phyloP scores from a whole-genome alignment of 148 eudicot species.

The Chenopodium quinoa region DNA sequence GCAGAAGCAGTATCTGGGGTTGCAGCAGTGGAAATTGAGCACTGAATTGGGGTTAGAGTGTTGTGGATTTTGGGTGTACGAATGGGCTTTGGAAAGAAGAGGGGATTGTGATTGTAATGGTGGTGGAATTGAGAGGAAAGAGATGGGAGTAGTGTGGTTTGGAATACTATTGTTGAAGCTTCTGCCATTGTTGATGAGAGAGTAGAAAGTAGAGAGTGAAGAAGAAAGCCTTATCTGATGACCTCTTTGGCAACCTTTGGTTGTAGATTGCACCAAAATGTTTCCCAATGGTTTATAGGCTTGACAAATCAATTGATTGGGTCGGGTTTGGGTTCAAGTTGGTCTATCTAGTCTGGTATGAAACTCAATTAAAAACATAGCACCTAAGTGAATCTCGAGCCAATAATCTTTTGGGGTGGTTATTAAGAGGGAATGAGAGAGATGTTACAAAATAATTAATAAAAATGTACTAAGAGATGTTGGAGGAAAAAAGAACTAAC shows the following conservation, averaged over 20 bases:
- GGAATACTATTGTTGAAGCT: conserved; percentile 40
- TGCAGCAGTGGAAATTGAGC: conserved; percentile 43
- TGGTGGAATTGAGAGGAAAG: conserved; percentile 24
- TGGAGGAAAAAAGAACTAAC: too few species aligned
- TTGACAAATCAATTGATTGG: too few species aligned
- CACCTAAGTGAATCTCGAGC: too few species aligned
- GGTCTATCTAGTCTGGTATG: too few species aligned
- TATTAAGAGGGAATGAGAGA: too few species aligned
- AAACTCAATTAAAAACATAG: too few species aligned
- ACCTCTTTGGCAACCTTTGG: background rate
- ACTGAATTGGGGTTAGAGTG: conserved; percentile 18
- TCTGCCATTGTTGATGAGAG: conserved; percentile 49
- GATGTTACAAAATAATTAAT: too few species aligned
- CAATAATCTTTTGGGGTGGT: too few species aligned
- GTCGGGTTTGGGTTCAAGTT: too few species aligned
- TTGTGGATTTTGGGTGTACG: background rate
- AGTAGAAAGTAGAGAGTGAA: background rate
- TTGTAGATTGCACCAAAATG: background rate
- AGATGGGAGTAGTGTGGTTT: conserved; percentile 37
- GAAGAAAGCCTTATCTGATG: conserved; percentile 39
- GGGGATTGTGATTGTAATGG: background rate
- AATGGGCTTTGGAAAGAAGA: background rate
- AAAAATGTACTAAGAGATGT: too few species aligned
- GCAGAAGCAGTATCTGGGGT: background rate
- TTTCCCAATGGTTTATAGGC: background rate